Conservation (phyloP, 371 early-diverging fungal genomes). For the Mortierella sp. region DNA sequence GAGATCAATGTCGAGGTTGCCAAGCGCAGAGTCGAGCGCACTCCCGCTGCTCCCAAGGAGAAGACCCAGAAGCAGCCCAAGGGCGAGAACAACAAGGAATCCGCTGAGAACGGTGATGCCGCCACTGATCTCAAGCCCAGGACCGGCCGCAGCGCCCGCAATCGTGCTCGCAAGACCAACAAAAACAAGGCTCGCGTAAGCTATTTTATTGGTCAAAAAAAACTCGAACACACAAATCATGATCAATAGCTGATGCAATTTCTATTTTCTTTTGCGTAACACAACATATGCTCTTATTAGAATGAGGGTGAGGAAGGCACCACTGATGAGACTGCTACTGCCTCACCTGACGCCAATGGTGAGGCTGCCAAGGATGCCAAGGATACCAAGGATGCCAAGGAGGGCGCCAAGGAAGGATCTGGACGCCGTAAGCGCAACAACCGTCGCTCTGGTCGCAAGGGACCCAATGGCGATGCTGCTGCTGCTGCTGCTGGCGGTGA, state of each 20-base stretch:
- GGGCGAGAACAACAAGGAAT: slow-evolving; percentile 32
- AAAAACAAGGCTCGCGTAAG: slow-evolving; percentile 46
- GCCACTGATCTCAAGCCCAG: slow-evolving; percentile 42
- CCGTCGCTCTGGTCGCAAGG: slow-evolving; percentile 40
- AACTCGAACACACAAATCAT: neutral
- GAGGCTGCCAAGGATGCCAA: slow-evolving; percentile 9
- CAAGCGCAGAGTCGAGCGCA: slow-evolving; percentile 69
- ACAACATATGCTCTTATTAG: slow-evolving; percentile 25
- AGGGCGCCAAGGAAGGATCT: slow-evolving; percentile 32
- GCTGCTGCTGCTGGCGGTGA: slow-evolving; percentile 17
- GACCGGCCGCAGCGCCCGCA: slow-evolving; percentile 32
- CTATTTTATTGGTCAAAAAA: neutral
- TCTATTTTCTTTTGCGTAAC: slow-evolving; percentile 1
- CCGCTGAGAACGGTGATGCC: slow-evolving; percentile 29
- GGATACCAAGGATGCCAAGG: slow-evolving; percentile 14
- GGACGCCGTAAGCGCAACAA: slow-evolving; percentile 38
- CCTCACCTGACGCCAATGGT: too few relatives aligned
- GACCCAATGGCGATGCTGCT: slow-evolving; percentile 30
- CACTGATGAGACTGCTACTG: slow-evolving; percentile 5
- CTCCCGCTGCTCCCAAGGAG: slow-evolving; percentile 29
- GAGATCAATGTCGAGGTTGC: slow-evolving; percentile 92
- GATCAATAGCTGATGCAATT: slow-evolving; percentile 5
- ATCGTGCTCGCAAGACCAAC: slow-evolving; percentile 38
- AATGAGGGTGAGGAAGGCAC: slow-evolving; percentile 46
- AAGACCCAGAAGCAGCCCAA: slow-evolving; percentile 43